Conservation (phyloP, 495 filamentous ascomycete species). For the Trichocladium antarcticum region DNA sequence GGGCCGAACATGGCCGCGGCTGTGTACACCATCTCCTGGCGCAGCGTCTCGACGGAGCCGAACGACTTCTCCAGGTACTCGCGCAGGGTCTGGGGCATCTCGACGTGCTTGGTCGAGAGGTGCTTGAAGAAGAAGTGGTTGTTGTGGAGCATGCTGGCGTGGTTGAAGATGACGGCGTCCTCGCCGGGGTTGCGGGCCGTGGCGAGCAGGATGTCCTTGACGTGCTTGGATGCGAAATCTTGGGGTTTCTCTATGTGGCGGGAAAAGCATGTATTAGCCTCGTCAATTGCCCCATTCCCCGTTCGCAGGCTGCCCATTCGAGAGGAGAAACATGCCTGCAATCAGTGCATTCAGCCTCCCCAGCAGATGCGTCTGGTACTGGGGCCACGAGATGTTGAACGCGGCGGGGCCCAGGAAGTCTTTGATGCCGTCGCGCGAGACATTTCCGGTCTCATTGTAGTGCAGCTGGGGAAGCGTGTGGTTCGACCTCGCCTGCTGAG, state of each 20-base stretch:
- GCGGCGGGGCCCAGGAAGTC: conserved; percentile 54
- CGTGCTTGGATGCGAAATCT: conserved; percentile 42
- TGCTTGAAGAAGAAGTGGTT: conserved; percentile 88
- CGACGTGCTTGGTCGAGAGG: conserved; percentile 33
- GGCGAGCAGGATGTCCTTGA: conserved; percentile 58
- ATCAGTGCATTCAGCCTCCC: conserved; percentile 63
- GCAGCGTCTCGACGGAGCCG: conserved; percentile 69
- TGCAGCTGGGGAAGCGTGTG: conserved; percentile 52
- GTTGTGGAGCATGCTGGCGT: conserved; percentile 91
- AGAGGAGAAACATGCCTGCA: conserved; percentile 47
- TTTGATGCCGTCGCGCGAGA: conserved; percentile 47
- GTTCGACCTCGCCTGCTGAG: conserved; percentile 13
- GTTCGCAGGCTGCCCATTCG: no score
- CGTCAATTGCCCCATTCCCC: no score
- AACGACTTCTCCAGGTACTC: conserved; percentile 50
- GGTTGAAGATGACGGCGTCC: conserved; percentile 74
- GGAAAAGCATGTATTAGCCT: not conserved
- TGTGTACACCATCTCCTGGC: conserved; percentile 64
- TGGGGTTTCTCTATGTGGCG: conserved; percentile 37
- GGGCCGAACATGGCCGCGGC: conserved; percentile 91
- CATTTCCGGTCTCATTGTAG: conserved; percentile 32
- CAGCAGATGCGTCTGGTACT: conserved; percentile 65
- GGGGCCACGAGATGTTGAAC: conserved; percentile 66
- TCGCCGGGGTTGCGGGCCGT: conserved; percentile 63
- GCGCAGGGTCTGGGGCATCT: conserved; percentile 25